phyloP scores from a whole-genome alignment of 768 basidiomycete species.

The Amanita phalloides region DNA sequence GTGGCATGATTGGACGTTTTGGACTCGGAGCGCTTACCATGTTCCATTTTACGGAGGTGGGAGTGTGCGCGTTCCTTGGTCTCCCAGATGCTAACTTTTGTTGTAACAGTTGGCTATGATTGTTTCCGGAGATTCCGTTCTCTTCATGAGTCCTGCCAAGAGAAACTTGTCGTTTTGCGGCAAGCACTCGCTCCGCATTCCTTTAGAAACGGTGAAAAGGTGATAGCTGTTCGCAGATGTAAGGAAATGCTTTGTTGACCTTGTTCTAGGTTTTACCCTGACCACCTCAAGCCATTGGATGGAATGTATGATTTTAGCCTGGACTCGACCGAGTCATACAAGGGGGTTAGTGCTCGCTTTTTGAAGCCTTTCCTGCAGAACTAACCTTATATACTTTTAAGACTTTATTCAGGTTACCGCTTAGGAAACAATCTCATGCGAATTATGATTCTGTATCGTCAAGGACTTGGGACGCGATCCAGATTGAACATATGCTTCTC shows the following conservation, averaged over 20 bases:
- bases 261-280: conserved; percentile 26
- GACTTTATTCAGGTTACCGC: conserved; percentile 39
- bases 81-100: not conserved
- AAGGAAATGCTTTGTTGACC: not conserved
- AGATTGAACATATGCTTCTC: conserved; percentile 17
- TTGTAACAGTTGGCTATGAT: conserved; percentile 19
- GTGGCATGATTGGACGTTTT: conserved; percentile 37
- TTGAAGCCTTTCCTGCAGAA: not conserved
- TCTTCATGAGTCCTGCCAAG: conserved; percentile 37
- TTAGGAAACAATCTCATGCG: conserved; percentile 20
- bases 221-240: conserved; percentile 8
- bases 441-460: conserved; percentile 13
- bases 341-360: conserved; percentile 24
- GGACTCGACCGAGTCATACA: conserved; percentile 16
- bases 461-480: conserved; percentile 12
- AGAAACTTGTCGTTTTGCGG: conserved; percentile 24
- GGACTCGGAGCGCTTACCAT: conserved; percentile 41
- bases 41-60: conserved; percentile 42
- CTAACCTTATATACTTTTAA: conserved; percentile 9
- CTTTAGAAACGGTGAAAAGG: conserved; percentile 25
- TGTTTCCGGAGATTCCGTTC: conserved; percentile 19
- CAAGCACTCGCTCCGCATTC: conserved; percentile 19
- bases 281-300: conserved; percentile 27
- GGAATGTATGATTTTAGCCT: conserved; percentile 31
- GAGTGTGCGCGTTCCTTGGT: not conserved